Evolutionary conservation across 2,329 filamentous ascomycete genomes (phyloP).

Genomic region (Aphanoascus verrucosus): DNA sequence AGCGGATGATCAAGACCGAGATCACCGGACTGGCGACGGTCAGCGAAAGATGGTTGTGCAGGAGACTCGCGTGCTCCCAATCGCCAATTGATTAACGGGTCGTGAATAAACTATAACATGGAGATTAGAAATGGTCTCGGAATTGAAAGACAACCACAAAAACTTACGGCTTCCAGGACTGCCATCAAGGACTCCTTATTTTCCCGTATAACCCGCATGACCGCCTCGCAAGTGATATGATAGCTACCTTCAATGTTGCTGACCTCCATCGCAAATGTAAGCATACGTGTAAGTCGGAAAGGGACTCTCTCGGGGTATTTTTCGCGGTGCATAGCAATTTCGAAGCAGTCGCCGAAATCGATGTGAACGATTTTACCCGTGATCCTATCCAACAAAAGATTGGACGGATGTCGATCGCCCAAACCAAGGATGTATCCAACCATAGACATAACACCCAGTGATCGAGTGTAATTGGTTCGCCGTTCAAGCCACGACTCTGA

Average conservation of each 20-base stretch:
- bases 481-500: slow-evolving; percentile 96
- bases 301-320: slow-evolving; percentile 97
- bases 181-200: slow-evolving; percentile 99
- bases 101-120: slow-evolving; percentile 78
- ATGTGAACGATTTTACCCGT: slow-evolving; percentile 98
- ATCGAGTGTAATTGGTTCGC: slow-evolving; percentile 96
- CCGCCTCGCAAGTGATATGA: slow-evolving; percentile 93
- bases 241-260: slow-evolving; percentile 99
- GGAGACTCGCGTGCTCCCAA: slow-evolving; percentile 56
- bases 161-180: slow-evolving; percentile 85
- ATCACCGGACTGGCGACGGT: slow-evolving; percentile 47
- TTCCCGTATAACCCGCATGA: slow-evolving; percentile 90
- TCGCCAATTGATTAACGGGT: slow-evolving; percentile 96
- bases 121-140: background rate
- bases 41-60: slow-evolving; percentile 49
- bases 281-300: slow-evolving; percentile 95
- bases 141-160: background rate
- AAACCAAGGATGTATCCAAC: slow-evolving; percentile 98
- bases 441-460: slow-evolving; percentile 99
- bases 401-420: slow-evolving; percentile 92
- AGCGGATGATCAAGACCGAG: slow-evolving; percentile 42
- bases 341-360: slow-evolving; percentile 98
- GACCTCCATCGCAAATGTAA: slow-evolving; percentile 99
- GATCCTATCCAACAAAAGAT: slow-evolving; percentile 90
- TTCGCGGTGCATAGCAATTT: slow-evolving; percentile 98